phyloP scores from a whole-genome alignment of 129 eudicot genomes.

The Escallonia herrerae region DNA sequence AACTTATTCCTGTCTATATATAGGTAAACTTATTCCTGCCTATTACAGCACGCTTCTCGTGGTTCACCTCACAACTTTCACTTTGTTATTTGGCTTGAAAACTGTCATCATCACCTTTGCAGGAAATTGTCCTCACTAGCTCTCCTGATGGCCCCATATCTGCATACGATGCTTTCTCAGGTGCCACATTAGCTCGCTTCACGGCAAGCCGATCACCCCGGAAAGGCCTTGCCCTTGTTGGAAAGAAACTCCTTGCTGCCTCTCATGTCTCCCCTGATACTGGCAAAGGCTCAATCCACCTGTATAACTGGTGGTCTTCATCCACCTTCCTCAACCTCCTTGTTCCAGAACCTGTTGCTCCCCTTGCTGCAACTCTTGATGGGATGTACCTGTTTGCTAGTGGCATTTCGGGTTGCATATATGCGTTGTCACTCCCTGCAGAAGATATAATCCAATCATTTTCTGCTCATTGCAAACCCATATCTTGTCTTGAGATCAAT shows the following conservation, averaged over 20 bases:
- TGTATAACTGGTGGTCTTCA: constrained; percentile 37
- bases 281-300: constrained; percentile 20
- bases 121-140: constrained; percentile 22
- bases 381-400: constrained; percentile 38
- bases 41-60: constrained; percentile 1
- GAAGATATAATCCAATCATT: constrained; percentile 31
- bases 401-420: constrained; percentile 33
- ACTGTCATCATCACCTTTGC: constrained; percentile 12
- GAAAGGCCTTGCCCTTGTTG: constrained; percentile 21
- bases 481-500: constrained; percentile 24
- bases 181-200: constrained; percentile 21
- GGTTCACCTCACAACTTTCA: not conserved
- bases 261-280: constrained; percentile 35
- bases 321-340: constrained; percentile 9
- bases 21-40: not conserved
- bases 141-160: constrained; percentile 24
- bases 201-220: constrained; percentile 32
- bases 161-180: constrained; percentile 27
- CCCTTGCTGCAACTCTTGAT: constrained; percentile 23
- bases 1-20: not conserved
- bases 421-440: constrained; percentile 19
- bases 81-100: not conserved
- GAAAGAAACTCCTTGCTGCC: constrained; percentile 25
- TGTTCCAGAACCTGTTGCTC: constrained; percentile 44
- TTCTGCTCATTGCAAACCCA: constrained; percentile 22